Conservation (phyloP, 164 flowering plant genomes). For the Nelumbo lutea region DNA sequence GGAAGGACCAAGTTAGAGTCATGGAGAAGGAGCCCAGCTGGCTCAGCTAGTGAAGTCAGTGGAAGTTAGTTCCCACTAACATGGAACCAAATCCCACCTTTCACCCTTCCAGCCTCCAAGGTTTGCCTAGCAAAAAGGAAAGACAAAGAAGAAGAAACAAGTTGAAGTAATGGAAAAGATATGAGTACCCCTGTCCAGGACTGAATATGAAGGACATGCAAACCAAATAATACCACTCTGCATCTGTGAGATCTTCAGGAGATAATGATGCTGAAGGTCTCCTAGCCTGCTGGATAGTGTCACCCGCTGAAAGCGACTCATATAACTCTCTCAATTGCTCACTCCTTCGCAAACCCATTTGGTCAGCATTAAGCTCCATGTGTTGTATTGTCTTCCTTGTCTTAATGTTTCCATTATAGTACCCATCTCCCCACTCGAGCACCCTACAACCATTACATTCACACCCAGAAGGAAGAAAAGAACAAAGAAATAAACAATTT, state of each 20-base stretch:
- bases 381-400: slow-evolving; percentile 80
- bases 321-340: slow-evolving; percentile 81
- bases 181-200: slow-evolving; percentile 66
- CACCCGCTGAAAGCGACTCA: slow-evolving; percentile 61
- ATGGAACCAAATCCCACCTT: no score
- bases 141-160: background rate
- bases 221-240: slow-evolving; percentile 90
- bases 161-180: background rate
- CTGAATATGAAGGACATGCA: slow-evolving; percentile 87
- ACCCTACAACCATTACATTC: slow-evolving; percentile 34
- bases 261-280: slow-evolving; percentile 83
- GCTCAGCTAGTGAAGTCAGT: no score
- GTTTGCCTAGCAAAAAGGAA: background rate
- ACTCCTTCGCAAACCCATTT: slow-evolving; percentile 67
- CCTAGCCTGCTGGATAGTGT: slow-evolving; percentile 45
- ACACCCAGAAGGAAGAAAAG: background rate
- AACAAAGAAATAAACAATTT: background rate
- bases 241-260: slow-evolving; percentile 88
- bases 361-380: slow-evolving; percentile 49
- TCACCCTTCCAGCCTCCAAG: no score
- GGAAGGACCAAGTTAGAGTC: background rate
- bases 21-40: background rate
- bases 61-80: no score
- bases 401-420: slow-evolving; percentile 94
- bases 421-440: slow-evolving; percentile 85